Conservation (phyloP, 129 eudicot species). For the carrot (Daucus carota) region DNA sequence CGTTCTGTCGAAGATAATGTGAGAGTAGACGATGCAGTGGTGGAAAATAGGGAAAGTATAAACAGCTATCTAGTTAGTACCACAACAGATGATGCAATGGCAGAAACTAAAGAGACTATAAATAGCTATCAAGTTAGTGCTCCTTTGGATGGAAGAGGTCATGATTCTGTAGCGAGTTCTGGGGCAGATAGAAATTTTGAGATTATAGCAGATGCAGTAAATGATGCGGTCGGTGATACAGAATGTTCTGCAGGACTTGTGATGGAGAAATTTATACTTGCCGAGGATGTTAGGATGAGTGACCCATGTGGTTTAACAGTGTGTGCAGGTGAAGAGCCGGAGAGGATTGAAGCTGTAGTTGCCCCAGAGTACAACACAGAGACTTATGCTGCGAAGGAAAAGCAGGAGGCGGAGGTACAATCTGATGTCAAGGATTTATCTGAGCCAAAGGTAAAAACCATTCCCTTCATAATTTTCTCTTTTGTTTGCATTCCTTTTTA, state of each 20-base stretch:
- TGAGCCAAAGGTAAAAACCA: constrained; percentile 14
- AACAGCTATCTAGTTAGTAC: constrained; percentile 5
- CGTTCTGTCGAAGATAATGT: constrained; percentile 11
- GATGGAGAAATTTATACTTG: background rate
- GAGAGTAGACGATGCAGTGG: constrained; percentile 13
- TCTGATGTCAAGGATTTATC: constrained; percentile 8
- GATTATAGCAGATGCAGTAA: background rate
- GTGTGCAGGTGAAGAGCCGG: background rate
- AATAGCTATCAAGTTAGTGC: constrained; percentile 5
- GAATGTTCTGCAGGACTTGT: background rate
- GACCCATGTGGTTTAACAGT: background rate
- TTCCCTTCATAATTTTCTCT: too few relatives aligned
- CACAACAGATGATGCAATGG: background rate
- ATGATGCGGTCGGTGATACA: background rate
- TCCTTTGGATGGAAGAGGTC: background rate
- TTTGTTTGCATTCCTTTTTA: too few relatives aligned
- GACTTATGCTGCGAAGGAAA: background rate
- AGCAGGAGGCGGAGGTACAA: constrained; percentile 15
- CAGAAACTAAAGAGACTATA: constrained; percentile 11
- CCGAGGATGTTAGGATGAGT: background rate
- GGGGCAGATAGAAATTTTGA: background rate
- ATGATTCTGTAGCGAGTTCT: background rate
- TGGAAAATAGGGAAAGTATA: constrained; percentile 13
- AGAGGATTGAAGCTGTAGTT: constrained; percentile 2
- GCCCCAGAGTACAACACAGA: background rate